Percentiles rank a stretch among this genome's conserved stretches.
phyloP scores from a whole-genome alignment of 164 flowering plant genomes.

The Tetrastigma voinierianum region DNA sequence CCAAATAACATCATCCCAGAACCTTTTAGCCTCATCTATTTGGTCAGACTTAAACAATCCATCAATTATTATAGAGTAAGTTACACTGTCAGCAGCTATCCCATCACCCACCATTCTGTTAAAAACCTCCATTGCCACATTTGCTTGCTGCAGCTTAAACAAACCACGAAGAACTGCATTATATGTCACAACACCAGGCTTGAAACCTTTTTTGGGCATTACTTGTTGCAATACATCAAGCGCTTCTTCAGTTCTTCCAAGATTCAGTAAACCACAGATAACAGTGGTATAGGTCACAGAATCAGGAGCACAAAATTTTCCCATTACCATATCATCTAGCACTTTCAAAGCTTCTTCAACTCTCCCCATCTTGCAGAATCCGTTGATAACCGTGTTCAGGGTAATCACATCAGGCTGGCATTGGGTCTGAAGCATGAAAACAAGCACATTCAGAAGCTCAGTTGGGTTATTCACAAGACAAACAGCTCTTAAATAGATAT shows the following conservation, averaged over 20 bases:
- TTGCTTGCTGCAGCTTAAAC: constrained; percentile 37
- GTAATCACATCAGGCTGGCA: constrained; percentile 78
- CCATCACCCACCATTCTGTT: constrained; percentile 35
- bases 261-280: constrained; percentile 57
- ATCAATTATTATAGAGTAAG: constrained; percentile 57
- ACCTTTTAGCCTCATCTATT: constrained; percentile 73
- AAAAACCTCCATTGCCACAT: constrained; percentile 53
- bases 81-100: constrained; percentile 52
- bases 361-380: constrained; percentile 74
- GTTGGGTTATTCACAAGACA: constrained; percentile 60
- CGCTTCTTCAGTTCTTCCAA: constrained; percentile 59
- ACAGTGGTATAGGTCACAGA: constrained; percentile 73
- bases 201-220: constrained; percentile 58
- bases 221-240: constrained; percentile 40
- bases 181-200: constrained; percentile 65
- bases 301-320: constrained; percentile 75
- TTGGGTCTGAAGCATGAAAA: constrained; percentile 67
- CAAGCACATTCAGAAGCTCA: constrained; percentile 78
- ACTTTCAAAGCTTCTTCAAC: constrained; percentile 73
- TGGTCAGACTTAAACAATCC: constrained; percentile 51
- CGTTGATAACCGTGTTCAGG: constrained; percentile 75
- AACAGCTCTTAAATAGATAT: constrained; percentile 80
- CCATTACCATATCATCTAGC: constrained; percentile 67
- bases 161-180: constrained; percentile 75
- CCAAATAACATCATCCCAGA: constrained; percentile 86